Conservation (phyloP, 2,329 filamentous ascomycete genomes). For the Ceratocystis albifundus region DNA sequence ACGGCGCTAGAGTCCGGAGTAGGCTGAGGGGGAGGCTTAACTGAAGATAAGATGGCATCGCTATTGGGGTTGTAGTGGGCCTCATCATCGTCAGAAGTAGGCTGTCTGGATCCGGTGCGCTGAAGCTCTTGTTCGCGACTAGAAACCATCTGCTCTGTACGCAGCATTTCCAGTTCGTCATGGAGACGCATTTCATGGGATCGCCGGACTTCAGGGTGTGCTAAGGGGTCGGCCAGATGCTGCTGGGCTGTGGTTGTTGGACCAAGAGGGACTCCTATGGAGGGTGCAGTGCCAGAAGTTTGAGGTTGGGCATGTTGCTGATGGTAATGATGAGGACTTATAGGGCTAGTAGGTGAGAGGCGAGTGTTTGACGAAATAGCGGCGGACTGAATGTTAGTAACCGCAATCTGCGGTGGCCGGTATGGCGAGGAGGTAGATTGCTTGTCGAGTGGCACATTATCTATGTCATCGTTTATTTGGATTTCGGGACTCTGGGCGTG, state of each 20-base stretch:
- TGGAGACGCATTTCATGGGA: conserved; percentile 30
- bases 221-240: conserved; percentile 7
- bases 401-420: conserved; percentile 17
- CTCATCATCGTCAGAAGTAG: conserved; percentile 27
- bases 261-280: conserved; percentile 15
- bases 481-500: conserved; percentile 14
- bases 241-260: conserved; percentile 15
- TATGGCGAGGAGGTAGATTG: conserved; percentile 10
- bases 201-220: conserved; percentile 14
- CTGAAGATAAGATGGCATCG: conserved; percentile 9
- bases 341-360: conserved; percentile 21
- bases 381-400: conserved; percentile 3
- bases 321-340: conserved; percentile 13
- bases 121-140: conserved; percentile 28
- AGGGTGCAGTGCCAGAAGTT: not conserved
- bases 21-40: conserved; percentile 21
- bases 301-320: conserved; percentile 10
- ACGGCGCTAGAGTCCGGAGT: conserved; percentile 27
- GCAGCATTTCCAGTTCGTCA: conserved; percentile 41
- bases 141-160: conserved; percentile 38
- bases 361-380: conserved; percentile 2
- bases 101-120: conserved; percentile 17
- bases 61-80: conserved; percentile 23
- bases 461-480: conserved; percentile 5
- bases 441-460: conserved; percentile 14